These are phyloP conservation scores for Thamnidium elegans DNA, from an alignment of 192 early-diverging fungal genomes.

Conservation along the genomic window DNA sequence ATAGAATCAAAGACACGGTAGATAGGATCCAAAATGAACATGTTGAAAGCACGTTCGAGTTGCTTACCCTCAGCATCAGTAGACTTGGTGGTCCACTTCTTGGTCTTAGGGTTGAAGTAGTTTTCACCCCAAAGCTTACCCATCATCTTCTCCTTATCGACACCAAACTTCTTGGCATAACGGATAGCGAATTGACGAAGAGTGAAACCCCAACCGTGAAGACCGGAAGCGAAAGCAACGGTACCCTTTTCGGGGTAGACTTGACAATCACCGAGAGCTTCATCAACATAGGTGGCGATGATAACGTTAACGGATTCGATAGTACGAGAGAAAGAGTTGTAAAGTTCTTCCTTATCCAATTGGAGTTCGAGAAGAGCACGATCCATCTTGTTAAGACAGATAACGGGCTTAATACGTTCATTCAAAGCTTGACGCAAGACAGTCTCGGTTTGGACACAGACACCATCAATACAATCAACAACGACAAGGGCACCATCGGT, in stretches of 20 bases:
- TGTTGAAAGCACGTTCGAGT: constrained; percentile 95
- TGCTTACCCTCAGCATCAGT: constrained; percentile 72
- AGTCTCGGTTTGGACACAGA: constrained; percentile 98
- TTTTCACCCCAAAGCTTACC: constrained; percentile 95
- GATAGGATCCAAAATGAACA: constrained; percentile 97
- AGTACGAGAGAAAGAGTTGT: constrained; percentile 88
- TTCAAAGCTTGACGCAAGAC: constrained; percentile 97
- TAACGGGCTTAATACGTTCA: constrained; percentile 96
- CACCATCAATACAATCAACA: constrained; percentile 97
- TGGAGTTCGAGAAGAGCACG: constrained; percentile 96
- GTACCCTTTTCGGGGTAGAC: constrained; percentile 95
- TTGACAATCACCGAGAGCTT: constrained; percentile 83
- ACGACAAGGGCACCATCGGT: constrained; percentile 99
- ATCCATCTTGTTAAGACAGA: constrained; percentile 99
- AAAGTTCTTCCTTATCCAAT: constrained; percentile 93
- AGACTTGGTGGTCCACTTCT: constrained; percentile 91
- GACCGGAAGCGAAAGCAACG: constrained; percentile 97
- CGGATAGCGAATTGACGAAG: constrained; percentile 95
- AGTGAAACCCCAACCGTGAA: constrained; percentile 99
- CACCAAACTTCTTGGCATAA: constrained; percentile 98
- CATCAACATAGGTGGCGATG: constrained; percentile 91
- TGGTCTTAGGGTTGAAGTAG: constrained; percentile 97
- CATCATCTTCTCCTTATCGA: constrained; percentile 96
- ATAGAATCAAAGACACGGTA: constrained; percentile 93
- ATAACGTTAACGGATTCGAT: constrained; percentile 98